These are phyloP conservation scores for Fusarium algeriense DNA, from an alignment of 2,329 filamentous ascomycete species.

Conservation along the genomic window DNA sequence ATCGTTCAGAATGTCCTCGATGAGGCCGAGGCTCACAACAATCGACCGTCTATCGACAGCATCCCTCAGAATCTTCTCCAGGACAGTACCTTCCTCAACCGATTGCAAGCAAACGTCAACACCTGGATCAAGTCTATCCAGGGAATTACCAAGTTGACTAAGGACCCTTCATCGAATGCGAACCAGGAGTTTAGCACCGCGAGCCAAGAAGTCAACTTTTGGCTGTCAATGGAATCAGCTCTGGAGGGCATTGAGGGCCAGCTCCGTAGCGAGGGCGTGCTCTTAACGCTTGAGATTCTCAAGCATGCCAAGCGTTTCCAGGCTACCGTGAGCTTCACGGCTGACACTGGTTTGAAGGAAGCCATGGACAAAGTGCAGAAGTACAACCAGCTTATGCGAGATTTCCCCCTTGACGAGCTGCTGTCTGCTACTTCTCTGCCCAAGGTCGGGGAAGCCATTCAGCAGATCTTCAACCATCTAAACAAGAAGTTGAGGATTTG, in stretches of 20 bases:
- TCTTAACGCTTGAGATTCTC: slow-evolving; percentile 91
- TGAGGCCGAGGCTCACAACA: slow-evolving; percentile 75
- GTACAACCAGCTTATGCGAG: slow-evolving; percentile 98
- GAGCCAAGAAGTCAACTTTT: slow-evolving; percentile 98
- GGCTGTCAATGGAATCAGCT: slow-evolving; percentile 95
- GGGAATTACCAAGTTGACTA: slow-evolving; percentile 92
- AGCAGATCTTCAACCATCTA: slow-evolving; percentile 90
- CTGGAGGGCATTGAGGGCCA: slow-evolving; percentile 92
- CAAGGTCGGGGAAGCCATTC: slow-evolving; percentile 90
- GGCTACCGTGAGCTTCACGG: slow-evolving; percentile 94
- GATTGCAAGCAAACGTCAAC: slow-evolving; percentile 92
- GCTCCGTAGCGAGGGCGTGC: slow-evolving; percentile 87
- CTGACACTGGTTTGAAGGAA: slow-evolving; percentile 96
- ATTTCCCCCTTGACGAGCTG: slow-evolving; percentile 95
- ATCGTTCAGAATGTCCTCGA: slow-evolving; percentile 88
- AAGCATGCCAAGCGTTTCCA: slow-evolving; percentile 98
- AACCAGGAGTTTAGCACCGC: slow-evolving; percentile 73
- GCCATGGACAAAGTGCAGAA: slow-evolving; percentile 96
- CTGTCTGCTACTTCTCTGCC: slow-evolving; percentile 89
- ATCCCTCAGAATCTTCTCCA: slow-evolving; percentile 82
- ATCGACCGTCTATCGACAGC: slow-evolving; percentile 80
- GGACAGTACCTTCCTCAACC: slow-evolving; percentile 93
- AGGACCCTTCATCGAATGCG: slow-evolving; percentile 78
- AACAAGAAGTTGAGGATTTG: slow-evolving; percentile 99
- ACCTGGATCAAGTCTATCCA: slow-evolving; percentile 99